phyloP scores from a whole-genome alignment of 371 early-diverging fungal genomes.

The Mucor saturninus region DNA sequence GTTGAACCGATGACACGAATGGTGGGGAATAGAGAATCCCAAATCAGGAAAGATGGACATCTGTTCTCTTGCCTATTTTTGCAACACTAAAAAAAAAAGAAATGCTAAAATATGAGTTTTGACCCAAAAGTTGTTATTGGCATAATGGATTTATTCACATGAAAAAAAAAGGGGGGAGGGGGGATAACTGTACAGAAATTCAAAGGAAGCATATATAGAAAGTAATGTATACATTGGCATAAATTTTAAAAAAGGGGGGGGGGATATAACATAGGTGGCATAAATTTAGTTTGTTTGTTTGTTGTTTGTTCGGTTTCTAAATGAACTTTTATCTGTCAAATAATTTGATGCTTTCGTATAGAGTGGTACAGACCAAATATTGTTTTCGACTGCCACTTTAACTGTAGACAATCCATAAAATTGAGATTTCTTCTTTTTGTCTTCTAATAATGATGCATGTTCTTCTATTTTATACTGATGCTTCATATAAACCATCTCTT shows the following conservation, averaged over 20 bases:
- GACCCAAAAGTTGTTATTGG: constrained; percentile 1
- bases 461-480: not conserved
- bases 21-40: too few relatives aligned
- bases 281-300: not conserved
- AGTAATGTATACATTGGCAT: not conserved
- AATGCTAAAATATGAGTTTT: not conserved
- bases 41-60: too few relatives aligned
- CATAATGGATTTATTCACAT: constrained; percentile 2
- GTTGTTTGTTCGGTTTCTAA: not conserved
- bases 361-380: constrained; percentile 12
- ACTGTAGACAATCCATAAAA: constrained; percentile 1
- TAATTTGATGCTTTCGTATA: constrained; percentile 4
- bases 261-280: not conserved
- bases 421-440: not conserved
- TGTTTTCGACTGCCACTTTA: constrained; percentile 6
- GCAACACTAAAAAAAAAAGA: not conserved
- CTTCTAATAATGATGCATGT: not conserved
- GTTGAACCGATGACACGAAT: too few relatives aligned
- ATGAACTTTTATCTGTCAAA: constrained; percentile 2
- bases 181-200: not conserved
- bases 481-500: not conserved
- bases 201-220: not conserved
- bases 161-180: not conserved
- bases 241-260: not conserved
- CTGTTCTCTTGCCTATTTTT: not conserved